phyloP scores from a whole-genome alignment of 2,329 filamentous ascomycete species.

The Didymella lethalis region DNA sequence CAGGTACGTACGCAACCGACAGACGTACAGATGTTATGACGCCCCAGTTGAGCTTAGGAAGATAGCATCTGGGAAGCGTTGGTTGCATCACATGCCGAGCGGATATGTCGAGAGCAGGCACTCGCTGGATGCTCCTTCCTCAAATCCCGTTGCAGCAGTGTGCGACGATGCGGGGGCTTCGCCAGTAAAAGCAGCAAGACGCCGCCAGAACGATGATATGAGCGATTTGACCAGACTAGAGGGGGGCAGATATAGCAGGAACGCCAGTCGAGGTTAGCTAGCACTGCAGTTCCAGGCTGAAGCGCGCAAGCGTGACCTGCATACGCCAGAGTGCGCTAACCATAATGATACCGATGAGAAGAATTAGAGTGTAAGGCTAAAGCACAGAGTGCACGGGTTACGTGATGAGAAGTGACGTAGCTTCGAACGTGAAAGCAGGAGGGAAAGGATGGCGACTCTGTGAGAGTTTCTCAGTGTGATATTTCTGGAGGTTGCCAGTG shows the following conservation, averaged over 20 bases:
- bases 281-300: background rate
- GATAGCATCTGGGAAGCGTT: background rate
- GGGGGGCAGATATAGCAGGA: background rate
- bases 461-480: background rate
- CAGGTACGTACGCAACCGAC: constrained; percentile 14
- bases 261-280: constrained; percentile 1
- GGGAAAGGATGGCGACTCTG: background rate
- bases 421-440: background rate
- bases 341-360: background rate
- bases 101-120: background rate
- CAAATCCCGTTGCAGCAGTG: background rate
- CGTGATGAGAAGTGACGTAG: background rate
- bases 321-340: background rate
- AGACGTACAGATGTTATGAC: constrained; percentile 5
- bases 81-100: background rate
- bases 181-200: constrained; percentile 23
- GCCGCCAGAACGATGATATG: constrained; percentile 1
- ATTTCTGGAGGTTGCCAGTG: background rate
- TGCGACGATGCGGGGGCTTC: background rate
- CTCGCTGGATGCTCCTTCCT: background rate
- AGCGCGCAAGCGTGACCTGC: background rate
- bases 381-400: background rate
- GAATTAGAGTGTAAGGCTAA: background rate
- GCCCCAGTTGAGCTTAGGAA: background rate
- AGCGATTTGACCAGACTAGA: constrained; percentile 11